Evolutionary conservation across 352 stramenopile species (phyloP).

Genomic region (Pythium rishiriense): DNA sequence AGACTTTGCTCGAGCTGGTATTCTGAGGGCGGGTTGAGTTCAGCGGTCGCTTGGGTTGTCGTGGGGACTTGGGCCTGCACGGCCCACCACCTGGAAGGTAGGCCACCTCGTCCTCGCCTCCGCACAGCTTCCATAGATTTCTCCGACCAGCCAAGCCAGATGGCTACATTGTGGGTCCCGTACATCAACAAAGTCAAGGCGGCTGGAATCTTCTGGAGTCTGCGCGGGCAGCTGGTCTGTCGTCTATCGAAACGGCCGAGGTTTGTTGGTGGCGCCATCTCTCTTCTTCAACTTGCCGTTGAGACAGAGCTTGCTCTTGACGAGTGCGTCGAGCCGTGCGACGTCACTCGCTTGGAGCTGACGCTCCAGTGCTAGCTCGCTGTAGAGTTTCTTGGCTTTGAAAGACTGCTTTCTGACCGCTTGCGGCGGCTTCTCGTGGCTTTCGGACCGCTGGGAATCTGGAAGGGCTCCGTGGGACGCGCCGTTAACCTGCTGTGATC

Average conservation of each 20-base stretch:
- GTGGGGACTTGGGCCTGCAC: too few relatives aligned
- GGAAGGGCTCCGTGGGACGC: not conserved
- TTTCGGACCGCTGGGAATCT: not conserved
- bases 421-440: not conserved
- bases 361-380: constrained; percentile 15
- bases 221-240: too few relatives aligned
- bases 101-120: not conserved
- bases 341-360: constrained; percentile 15
- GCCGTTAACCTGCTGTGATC: not conserved
- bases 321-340: not conserved
- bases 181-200: not conserved
- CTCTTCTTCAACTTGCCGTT: constrained; percentile 13
- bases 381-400: constrained; percentile 24
- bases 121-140: not conserved
- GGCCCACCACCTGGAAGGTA: not conserved
- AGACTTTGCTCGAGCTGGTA: not conserved
- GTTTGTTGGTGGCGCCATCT: constrained; percentile 6
- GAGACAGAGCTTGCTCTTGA: not conserved
- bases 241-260: constrained; percentile 22
- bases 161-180: not conserved
- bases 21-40: not conserved
- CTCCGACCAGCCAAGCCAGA: not conserved
- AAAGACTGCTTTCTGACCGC: constrained; percentile 12
- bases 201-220: not conserved
- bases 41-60: too few relatives aligned